Base-by-base conservation (phyloP, 2,329 filamentous ascomycete species). In the Fusarium heterosporum region DNA sequence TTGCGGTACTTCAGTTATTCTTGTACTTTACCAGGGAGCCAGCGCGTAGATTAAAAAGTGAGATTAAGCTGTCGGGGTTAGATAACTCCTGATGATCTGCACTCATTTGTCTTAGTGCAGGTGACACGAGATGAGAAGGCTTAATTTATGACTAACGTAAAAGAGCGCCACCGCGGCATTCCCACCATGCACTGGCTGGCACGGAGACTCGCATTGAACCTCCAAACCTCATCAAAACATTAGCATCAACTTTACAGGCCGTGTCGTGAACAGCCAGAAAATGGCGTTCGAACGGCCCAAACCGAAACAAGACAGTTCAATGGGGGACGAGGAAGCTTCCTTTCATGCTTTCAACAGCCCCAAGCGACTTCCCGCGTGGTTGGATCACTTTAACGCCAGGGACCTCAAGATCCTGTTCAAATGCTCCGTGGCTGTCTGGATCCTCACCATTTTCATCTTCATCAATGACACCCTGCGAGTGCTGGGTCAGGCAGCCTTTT, bases 381-480 rank as follows among this genome's bases (percentile, higher is more conserved):
- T 70, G 11, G 67, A 70, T 16, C 68, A 70, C 30, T 70, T 70
- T 30, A 70, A 70, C 30, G 60, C 66, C 8, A 68, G 62, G 11
- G 68, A 70, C 39, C 66, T 70, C 17, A 70, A 70, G 50, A 70
- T 57, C 46, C 47, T 70, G n/a, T 66, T 70, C 54, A 65, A 65
- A 40, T 70, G 68, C 28, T 63, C 54, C 3, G 12, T 70, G 13
- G 66, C 68, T n/a, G 64, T 70, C 6, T 70, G 68, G 68, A 56
- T 70, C 7, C 56, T 70, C n/a, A 70, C 63, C 8, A 28, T 70
- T 6, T 63, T 70, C 8, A 70, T 70, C 16, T 32, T 59, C 41
- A 70, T 70, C 49, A 61, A 49, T 9, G 66, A 66, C 7, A 70
- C 63, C 0, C 28, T 70, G 19, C 59, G 64, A 12, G 52, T 57